Conservation (phyloP, 352 stramenopile genomes). For the Aphanomyces invadans region DNA sequence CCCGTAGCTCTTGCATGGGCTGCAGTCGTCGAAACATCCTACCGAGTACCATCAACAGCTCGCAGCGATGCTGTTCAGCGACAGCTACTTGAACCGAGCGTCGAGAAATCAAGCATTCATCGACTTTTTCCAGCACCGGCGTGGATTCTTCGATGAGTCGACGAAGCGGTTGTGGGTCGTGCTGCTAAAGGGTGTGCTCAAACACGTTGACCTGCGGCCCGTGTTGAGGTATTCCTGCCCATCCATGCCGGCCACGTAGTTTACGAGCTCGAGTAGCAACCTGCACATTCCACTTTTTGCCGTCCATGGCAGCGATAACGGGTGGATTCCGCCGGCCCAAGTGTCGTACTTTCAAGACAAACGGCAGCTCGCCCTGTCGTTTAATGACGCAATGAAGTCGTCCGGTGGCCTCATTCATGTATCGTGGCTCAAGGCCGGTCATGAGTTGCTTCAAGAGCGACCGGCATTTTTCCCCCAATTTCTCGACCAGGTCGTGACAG, state of each 20-base stretch:
- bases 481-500: conserved; percentile 27
- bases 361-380: conserved; percentile 16
- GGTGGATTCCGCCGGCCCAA: conserved; percentile 35
- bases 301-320: conserved; percentile 53
- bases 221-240: conserved; percentile 34
- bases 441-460: conserved; percentile 65
- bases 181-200: conserved; percentile 40
- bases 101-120: conserved; percentile 37
- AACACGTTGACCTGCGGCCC: conserved; percentile 32
- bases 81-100: conserved; percentile 54
- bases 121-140: conserved; percentile 44
- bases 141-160: conserved; percentile 37
- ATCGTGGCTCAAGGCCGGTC: conserved; percentile 67
- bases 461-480: conserved; percentile 45
- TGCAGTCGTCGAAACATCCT: conserved; percentile 12
- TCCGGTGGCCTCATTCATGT: conserved; percentile 29
- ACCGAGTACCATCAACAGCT: conserved; percentile 49
- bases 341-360: conserved; percentile 26
- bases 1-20: conserved; percentile 9
- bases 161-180: conserved; percentile 32
- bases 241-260: too few relatives aligned
- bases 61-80: conserved; percentile 40
- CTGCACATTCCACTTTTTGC: conserved; percentile 32
- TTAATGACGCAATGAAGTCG: conserved; percentile 16
- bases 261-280: too few relatives aligned